Base-by-base conservation (phyloP, 1,139 yeast genomes). In the Yamadazyma kanchanaburiensis region DNA sequence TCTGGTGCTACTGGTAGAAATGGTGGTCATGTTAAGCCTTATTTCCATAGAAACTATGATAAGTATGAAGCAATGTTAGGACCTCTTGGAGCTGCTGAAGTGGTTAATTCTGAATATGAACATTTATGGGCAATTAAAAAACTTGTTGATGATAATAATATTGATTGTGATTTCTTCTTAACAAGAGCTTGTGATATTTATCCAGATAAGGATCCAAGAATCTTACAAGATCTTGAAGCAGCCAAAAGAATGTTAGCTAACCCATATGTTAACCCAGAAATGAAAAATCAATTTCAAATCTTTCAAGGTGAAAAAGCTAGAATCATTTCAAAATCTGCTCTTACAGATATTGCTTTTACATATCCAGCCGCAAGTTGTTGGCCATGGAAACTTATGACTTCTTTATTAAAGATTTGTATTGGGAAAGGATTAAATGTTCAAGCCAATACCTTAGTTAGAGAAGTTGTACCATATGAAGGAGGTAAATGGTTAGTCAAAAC, bases 1-100 rank as follows among this genome's bases (percentile, higher is more conserved):
- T 60, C 70, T 2, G 74, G 74, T 15, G 75, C 74, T 8, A 62
- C 71, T 4, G 75, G 74, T 8, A 49, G 75, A 31, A 69, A 69
- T 33, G 74, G 75, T 16, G 75, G 75, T 2, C 75, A 69, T 41
- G 39, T 69, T 26, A 61, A 64, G 23, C 68, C 71, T 6, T 55
- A 51, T 32, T 53, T 48, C 26, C 55, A 56, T 25, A 39, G 52
- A 26, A 35, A 42, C 17, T 57, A 51, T 21, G 41, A 43, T 4
- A 32, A 42, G 4, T 52, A 48, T 31, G 40, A 38, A 22, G 27
- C 39, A 13, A 37, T 35, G 24, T 42, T 42, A 27, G 60, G 64
- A 10, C 35, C 43, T 15, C 30, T 46, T 25, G 42, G 40, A 8
- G 63, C 58, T 14, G 67, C 66, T 9, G 55, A 55, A 22, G 43